Percentiles rank a stretch among this genome's conserved stretches.
These are phyloP conservation scores for Alopecurus myosuroides DNA, from an alignment of 176 grass and related monocot genomes.

Conservation along the genomic window DNA sequence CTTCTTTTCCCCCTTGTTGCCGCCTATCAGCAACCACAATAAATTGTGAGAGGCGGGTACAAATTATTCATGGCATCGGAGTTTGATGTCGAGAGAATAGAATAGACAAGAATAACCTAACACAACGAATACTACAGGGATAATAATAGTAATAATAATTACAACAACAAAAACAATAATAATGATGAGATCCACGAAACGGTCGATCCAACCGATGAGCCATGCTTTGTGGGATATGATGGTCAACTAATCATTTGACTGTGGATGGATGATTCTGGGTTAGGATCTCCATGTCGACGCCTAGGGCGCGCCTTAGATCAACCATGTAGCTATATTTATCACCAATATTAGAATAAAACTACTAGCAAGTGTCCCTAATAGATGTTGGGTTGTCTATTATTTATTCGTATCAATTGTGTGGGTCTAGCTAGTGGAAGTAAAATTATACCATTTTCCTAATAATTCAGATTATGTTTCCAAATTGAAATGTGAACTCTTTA, in stretches of 20 bases:
- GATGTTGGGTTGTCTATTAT: too few relatives aligned
- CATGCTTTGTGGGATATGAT: too few relatives aligned
- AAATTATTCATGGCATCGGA: background rate
- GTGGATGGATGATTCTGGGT: too few relatives aligned
- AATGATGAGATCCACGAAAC: background rate
- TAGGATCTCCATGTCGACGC: background rate
- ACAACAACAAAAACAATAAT: background rate
- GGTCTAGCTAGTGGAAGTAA: too few relatives aligned
- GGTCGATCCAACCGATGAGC: too few relatives aligned
- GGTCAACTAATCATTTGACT: too few relatives aligned
- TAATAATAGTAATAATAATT: too few relatives aligned
- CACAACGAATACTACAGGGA: background rate
- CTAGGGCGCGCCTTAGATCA: too few relatives aligned
- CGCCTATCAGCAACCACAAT: background rate
- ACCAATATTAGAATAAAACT: background rate
- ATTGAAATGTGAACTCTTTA: background rate
- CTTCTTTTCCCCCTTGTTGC: background rate
- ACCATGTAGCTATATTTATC: background rate
- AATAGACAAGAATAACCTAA: background rate
- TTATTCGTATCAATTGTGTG: too few relatives aligned
- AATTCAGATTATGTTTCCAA: too few relatives aligned
- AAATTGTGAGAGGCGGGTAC: background rate
- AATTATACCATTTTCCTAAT: too few relatives aligned
- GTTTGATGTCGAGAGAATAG: background rate
- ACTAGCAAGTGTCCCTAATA: too few relatives aligned